These are phyloP conservation scores for Starmerella bombi DNA, from an alignment of 805 yeast genomes.

Conservation along the genomic window DNA sequence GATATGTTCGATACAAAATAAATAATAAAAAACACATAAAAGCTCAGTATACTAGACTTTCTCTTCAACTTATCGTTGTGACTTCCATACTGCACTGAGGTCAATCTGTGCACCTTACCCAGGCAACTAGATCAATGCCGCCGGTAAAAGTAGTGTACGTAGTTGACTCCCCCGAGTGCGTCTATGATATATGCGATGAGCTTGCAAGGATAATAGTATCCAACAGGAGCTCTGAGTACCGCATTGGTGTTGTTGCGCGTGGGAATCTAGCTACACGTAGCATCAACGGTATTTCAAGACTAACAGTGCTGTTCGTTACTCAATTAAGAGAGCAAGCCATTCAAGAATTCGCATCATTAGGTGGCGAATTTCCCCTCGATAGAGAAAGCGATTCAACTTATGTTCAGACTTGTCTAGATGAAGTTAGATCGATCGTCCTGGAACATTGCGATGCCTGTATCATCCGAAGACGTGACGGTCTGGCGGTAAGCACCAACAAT, in stretches of 20 bases:
- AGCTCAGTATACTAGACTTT: too few relatives aligned
- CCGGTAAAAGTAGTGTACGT: constrained; percentile 2
- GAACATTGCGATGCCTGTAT: too few relatives aligned
- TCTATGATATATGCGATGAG: constrained; percentile 2
- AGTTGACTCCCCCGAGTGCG: background rate
- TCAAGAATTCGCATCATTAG: too few relatives aligned
- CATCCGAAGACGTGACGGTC: background rate
- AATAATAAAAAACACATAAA: too few relatives aligned
- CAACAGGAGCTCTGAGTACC: background rate
- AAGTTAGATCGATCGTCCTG: too few relatives aligned
- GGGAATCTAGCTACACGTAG: background rate
- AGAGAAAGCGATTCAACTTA: too few relatives aligned
- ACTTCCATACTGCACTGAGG: too few relatives aligned
- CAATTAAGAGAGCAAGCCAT: background rate
- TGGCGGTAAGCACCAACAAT: background rate
- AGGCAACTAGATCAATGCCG: background rate
- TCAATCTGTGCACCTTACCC: background rate
- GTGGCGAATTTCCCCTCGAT: too few relatives aligned
- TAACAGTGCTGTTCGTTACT: constrained; percentile 1
- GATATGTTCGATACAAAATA: too few relatives aligned
- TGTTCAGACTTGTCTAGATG: too few relatives aligned
- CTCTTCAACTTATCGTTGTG: too few relatives aligned
- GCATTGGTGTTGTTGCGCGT: background rate
- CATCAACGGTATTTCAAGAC: background rate
- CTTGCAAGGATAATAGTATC: background rate